A percentile compares a stretch with the other conserved stretches of the same genome.
Conservation (phyloP, 768 basidiomycete species). For the Suillus plorans region DNA sequence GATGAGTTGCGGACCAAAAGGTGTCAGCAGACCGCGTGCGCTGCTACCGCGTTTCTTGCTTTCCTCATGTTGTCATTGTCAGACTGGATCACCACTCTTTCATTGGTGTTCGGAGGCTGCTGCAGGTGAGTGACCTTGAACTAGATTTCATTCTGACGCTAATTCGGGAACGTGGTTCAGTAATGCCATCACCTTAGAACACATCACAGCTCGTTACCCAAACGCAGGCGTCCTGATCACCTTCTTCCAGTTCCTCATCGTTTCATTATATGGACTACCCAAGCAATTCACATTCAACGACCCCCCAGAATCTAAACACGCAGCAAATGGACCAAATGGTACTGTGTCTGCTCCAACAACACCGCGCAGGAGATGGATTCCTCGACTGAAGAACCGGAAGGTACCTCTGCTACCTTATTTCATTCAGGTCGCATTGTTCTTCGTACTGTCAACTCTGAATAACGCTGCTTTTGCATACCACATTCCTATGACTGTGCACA, state of each 20-base stretch:
- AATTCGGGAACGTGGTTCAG: conserved; percentile 34
- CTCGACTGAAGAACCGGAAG: conserved; percentile 56
- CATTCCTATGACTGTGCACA: conserved; percentile 91
- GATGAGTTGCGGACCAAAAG: neutral
- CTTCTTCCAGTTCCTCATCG: conserved; percentile 79
- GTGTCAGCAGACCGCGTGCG: neutral
- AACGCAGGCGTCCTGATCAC: conserved; percentile 83
- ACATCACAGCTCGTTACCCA: conserved; percentile 66
- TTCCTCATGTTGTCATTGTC: conserved; percentile 19
- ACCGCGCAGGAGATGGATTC: conserved; percentile 23
- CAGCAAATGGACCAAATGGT: conserved; percentile 16
- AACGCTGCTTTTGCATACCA: conserved; percentile 87
- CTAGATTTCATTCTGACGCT: conserved; percentile 2
- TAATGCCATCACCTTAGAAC: conserved; percentile 78
- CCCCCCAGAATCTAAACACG: conserved; percentile 29
- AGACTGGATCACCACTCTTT: conserved; percentile 63
- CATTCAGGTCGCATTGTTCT: conserved; percentile 81
- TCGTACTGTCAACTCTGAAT: conserved; percentile 77
- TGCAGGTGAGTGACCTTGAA: conserved; percentile 53
- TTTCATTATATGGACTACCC: conserved; percentile 74
- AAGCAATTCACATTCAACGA: conserved; percentile 44
- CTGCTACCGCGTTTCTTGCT: neutral
- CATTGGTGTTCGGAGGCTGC: conserved; percentile 87
- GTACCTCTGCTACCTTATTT: conserved; percentile 76
- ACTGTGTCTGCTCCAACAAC: neutral